phyloP scores from a whole-genome alignment of 2,329 filamentous ascomycete genomes.

The Dendryphion nanum region DNA sequence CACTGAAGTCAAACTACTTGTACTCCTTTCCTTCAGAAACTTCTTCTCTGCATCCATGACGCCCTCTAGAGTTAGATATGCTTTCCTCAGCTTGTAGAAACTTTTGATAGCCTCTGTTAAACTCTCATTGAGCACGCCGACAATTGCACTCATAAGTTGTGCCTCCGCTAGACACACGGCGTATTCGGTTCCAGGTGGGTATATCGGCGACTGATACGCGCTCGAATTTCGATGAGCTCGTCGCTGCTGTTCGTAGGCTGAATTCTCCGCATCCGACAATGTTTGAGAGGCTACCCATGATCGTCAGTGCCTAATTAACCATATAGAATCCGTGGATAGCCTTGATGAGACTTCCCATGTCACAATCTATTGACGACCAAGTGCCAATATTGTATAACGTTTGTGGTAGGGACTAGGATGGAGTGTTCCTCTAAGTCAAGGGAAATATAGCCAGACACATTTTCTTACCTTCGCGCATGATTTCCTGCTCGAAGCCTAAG shows the following conservation, averaged over 20 bases:
- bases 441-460: no score
- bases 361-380: no score
- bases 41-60: slow-evolving; percentile 74
- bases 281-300: slow-evolving; percentile 61
- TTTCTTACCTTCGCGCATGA: slow-evolving; percentile 80
- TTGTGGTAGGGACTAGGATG: no score
- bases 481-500: slow-evolving; percentile 85
- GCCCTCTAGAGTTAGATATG: slow-evolving; percentile 76
- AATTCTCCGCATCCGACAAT: slow-evolving; percentile 72
- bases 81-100: slow-evolving; percentile 90
- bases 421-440: not conserved
- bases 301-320: no score
- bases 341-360: no score
- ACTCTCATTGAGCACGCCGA: slow-evolving; percentile 88
- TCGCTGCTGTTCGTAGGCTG: slow-evolving; percentile 73
- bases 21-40: slow-evolving; percentile 45
- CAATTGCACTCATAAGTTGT: slow-evolving; percentile 84
- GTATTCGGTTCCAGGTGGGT: slow-evolving; percentile 83
- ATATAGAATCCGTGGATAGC: not conserved
- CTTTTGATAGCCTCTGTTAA: slow-evolving; percentile 86
- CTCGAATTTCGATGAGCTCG: slow-evolving; percentile 66
- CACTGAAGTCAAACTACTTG: slow-evolving; percentile 26
- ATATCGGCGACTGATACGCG: slow-evolving; percentile 62
- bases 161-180: slow-evolving; percentile 79
- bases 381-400: no score